These are phyloP conservation scores for Chlorella sp. DNA, from an alignment of 139 green algal species.

Conservation along the genomic window DNA sequence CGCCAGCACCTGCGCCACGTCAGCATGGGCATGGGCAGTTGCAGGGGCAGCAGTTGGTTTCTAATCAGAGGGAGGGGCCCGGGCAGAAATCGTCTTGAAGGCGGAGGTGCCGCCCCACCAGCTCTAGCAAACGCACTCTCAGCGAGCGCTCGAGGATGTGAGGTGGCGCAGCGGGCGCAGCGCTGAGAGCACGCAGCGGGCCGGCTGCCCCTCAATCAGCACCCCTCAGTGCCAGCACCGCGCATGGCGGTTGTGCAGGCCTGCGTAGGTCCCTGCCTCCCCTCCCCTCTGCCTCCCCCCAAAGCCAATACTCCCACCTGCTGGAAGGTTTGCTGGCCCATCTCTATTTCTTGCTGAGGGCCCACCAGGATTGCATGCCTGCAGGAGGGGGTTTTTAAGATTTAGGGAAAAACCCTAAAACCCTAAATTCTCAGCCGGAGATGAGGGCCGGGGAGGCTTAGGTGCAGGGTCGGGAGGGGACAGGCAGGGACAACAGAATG, in stretches of 20 bases:
- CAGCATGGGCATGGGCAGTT: background rate
- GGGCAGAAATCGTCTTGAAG: too few relatives aligned
- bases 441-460: background rate
- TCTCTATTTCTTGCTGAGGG: slow-evolving; percentile 24
- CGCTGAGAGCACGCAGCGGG: background rate
- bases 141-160: background rate
- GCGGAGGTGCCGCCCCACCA: too few relatives aligned
- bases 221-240: too few relatives aligned
- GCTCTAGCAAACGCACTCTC: background rate
- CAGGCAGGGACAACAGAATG: background rate
- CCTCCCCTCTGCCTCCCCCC: too few relatives aligned
- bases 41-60: too few relatives aligned
- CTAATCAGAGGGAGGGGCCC: background rate
- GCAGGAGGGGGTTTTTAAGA: background rate
- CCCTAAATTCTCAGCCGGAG: too few relatives aligned
- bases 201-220: background rate
- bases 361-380: slow-evolving; percentile 61
- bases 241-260: background rate
- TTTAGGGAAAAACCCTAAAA: too few relatives aligned
- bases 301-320: slow-evolving; percentile 34
- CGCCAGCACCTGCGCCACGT: slow-evolving; percentile 44
- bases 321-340: slow-evolving; percentile 57
- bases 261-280: too few relatives aligned
- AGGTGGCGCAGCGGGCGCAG: background rate
- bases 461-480: background rate